These are phyloP conservation scores for Sporisorium graminicola DNA, from an alignment of 1,284 basidiomycete species.

Conservation along the genomic window DNA sequence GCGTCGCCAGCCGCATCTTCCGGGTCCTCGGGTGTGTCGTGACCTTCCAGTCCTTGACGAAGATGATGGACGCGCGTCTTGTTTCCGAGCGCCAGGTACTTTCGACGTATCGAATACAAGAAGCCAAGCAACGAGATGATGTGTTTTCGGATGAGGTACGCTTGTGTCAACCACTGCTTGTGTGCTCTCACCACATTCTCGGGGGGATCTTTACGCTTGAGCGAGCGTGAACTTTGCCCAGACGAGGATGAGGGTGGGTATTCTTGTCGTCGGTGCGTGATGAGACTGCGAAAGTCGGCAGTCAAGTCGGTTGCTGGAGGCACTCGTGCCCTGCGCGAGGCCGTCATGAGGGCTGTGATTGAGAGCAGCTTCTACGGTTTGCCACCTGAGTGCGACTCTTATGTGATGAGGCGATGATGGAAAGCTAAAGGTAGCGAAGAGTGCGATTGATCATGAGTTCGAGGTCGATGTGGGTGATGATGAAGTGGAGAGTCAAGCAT, in stretches of 20 bases:
- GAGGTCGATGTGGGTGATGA: not conserved
- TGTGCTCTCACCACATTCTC: constrained; percentile 41
- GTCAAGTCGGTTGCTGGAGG: constrained; percentile 44
- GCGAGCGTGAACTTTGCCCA: constrained; percentile 16
- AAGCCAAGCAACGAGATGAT: constrained; percentile 53
- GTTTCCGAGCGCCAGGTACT: constrained; percentile 49
- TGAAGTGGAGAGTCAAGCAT: constrained; percentile 25
- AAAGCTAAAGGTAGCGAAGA: not conserved
- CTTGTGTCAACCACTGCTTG: constrained; percentile 49
- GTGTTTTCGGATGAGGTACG: constrained; percentile 51
- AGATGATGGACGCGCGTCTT: constrained; percentile 29
- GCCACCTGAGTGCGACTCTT: not conserved
- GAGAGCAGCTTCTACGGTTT: not conserved
- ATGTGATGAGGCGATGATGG: not conserved
- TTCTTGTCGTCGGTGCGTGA: constrained; percentile 26
- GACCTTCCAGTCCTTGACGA: constrained; percentile 21
- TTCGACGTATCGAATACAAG: constrained; percentile 53
- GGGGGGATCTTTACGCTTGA: constrained; percentile 42
- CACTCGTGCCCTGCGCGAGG: constrained; percentile 17
- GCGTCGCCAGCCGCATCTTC: constrained; percentile 25
- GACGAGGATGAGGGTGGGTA: constrained; percentile 40
- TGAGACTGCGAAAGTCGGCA: constrained; percentile 33
- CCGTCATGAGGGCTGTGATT: constrained; percentile 12
- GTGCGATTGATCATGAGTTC: not conserved
- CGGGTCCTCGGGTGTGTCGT: constrained; percentile 25